phyloP scores from a whole-genome alignment of 2,329 filamentous ascomycete species.

The Aspergillus tanneri region DNA sequence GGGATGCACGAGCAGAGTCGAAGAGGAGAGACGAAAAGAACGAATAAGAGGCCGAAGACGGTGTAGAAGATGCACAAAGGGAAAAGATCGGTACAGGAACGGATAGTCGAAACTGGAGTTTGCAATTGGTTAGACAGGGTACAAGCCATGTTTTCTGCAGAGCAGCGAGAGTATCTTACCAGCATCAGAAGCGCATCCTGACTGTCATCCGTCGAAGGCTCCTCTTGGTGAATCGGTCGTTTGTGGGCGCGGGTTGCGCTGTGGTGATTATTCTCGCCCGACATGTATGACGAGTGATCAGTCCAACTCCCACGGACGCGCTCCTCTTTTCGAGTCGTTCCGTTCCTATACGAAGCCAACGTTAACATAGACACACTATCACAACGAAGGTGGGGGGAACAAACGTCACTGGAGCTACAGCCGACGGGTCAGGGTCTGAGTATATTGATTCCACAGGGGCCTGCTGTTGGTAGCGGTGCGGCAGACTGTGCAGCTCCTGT shows the following conservation, averaged over 20 bases:
- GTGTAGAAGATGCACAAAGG: constrained; percentile 56
- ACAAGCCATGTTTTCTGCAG: background rate
- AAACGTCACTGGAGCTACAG: constrained; percentile 23
- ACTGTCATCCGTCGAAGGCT: constrained; percentile 27
- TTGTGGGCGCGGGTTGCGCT: constrained; percentile 28
- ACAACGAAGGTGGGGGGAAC: constrained; percentile 22
- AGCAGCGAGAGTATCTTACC: constrained; percentile 29
- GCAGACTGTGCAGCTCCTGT: constrained; percentile 7
- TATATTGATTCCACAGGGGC: constrained; percentile 20
- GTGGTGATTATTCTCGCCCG: constrained; percentile 28
- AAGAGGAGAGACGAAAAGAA: constrained; percentile 54
- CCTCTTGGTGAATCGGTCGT: constrained; percentile 28
- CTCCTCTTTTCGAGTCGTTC: constrained; percentile 31
- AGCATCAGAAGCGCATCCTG: constrained; percentile 48
- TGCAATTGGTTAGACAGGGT: constrained; percentile 13
- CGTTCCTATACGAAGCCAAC: constrained; percentile 27
- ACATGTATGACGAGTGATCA: constrained; percentile 37
- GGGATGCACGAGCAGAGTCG: constrained; percentile 51
- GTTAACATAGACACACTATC: constrained; percentile 26
- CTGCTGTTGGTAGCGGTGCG: constrained; percentile 3
- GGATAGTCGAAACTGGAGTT: constrained; percentile 52
- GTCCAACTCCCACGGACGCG: constrained; percentile 33
- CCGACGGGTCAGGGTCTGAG: constrained; percentile 17
- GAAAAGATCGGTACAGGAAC: constrained; percentile 56
- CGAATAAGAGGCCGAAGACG: constrained; percentile 51